phyloP scores from a whole-genome alignment of 2,329 filamentous ascomycete species.

The Botrytis fragariae region DNA sequence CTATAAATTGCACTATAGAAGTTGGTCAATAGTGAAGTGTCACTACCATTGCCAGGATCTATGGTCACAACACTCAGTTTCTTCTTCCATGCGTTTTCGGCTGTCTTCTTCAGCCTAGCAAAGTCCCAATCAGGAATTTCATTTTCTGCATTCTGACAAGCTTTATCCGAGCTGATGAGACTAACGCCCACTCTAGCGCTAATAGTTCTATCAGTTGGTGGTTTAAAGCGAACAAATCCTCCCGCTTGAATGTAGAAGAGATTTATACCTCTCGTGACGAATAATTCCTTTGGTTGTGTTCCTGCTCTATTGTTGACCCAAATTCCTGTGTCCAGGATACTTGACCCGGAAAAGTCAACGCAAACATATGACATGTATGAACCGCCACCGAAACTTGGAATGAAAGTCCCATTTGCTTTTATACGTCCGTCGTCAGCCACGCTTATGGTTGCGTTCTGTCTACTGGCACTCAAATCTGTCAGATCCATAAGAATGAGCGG shows the following conservation, averaged over 20 bases:
- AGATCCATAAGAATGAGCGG: slow-evolving; percentile 66
- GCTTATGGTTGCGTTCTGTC: slow-evolving; percentile 55
- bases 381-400: slow-evolving; percentile 63
- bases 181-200: slow-evolving; percentile 65
- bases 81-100: slow-evolving; percentile 56
- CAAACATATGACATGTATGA: slow-evolving; percentile 61
- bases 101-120: slow-evolving; percentile 49
- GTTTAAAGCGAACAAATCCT: slow-evolving; percentile 59
- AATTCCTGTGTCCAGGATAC: slow-evolving; percentile 57
- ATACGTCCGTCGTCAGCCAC: slow-evolving; percentile 60
- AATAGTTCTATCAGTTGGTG: slow-evolving; percentile 48
- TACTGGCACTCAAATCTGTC: slow-evolving; percentile 58
- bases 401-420: slow-evolving; percentile 58
- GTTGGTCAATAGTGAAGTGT: slow-evolving; percentile 50
- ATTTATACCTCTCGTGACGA: slow-evolving; percentile 51
- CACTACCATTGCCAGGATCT: slow-evolving; percentile 49
- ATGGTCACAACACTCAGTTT: slow-evolving; percentile 60
- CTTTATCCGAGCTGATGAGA: slow-evolving; percentile 63
- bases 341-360: slow-evolving; percentile 60
- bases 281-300: slow-evolving; percentile 46
- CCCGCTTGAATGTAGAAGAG: slow-evolving; percentile 56
- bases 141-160: slow-evolving; percentile 63
- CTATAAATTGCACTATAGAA: slow-evolving; percentile 71
- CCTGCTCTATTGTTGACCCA: slow-evolving; percentile 57
- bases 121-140: slow-evolving; percentile 71